A percentile compares a stretch with the other conserved stretches of the same genome.
phyloP scores from a whole-genome alignment of 2,329 filamentous ascomycete genomes.

The Decorospora gaudefroyi region DNA sequence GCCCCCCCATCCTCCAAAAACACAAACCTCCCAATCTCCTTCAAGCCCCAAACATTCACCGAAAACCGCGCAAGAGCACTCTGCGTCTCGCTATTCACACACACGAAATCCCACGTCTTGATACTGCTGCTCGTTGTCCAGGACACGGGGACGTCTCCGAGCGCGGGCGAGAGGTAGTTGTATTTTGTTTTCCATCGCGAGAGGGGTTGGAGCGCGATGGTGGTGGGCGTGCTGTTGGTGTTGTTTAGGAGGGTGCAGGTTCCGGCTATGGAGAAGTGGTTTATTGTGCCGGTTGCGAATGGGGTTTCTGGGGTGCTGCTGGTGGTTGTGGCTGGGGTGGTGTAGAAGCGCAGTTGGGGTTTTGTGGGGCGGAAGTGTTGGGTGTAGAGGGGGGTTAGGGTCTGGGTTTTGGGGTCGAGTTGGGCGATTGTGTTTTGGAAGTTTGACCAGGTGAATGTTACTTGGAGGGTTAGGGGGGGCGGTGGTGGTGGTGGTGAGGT shows the following conservation, averaged over 20 bases:
- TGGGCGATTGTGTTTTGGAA: constrained; percentile 25
- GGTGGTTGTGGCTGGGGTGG: constrained; percentile 1
- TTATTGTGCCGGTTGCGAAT: constrained; percentile 24
- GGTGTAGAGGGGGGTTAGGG: constrained; percentile 23
- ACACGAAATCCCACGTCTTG: constrained; percentile 30
- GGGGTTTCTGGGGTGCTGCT: too few relatives aligned
- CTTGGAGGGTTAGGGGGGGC: constrained; percentile 20
- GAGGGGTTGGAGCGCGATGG: constrained; percentile 23
- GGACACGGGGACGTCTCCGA: constrained; percentile 10
- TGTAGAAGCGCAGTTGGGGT: constrained; percentile 23
- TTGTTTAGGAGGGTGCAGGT: constrained; percentile 22
- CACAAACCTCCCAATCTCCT: constrained; percentile 26
- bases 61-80: constrained; percentile 25
- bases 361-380: constrained; percentile 27
- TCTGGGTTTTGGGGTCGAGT: constrained; percentile 9
- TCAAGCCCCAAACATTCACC: constrained; percentile 25
- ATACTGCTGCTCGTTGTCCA: constrained; percentile 23
- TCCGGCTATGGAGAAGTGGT: constrained; percentile 22
- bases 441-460: constrained; percentile 28
- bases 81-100: constrained; percentile 21
- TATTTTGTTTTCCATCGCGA: constrained; percentile 27
- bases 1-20: constrained; percentile 17
- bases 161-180: constrained; percentile 25
- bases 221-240: too few relatives aligned
- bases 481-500: too few relatives aligned